Evolutionary conservation across 1,284 basidiomycete genomes (phyloP), one percentile per base, ranked within the genome.

Genomic region (Malassezia vespertilionis): DNA sequence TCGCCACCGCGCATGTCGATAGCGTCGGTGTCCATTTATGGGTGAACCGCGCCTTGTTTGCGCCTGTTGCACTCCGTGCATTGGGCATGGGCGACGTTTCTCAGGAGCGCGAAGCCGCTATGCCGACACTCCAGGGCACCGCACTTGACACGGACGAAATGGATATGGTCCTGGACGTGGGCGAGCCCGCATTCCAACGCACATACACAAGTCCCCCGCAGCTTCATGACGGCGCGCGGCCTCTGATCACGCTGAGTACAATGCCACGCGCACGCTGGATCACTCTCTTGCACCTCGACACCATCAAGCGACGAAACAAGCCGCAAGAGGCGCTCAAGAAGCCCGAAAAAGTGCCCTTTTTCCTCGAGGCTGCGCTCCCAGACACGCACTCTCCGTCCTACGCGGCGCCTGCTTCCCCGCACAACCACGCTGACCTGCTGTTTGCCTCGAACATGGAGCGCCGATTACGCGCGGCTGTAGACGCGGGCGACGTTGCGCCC

Each of bases 261-360:
- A 78, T 97, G 43, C 91, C 93, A 14, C 82, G 90, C 31, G 82
- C 88, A 11, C 77, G 86, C 59, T 99, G 93, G 93, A 86, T 93
- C 72, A 91, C 93, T 0, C 74, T 99, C 17, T 77, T 99, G 48
- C 95, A 96, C 66, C 77, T 99, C 27, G 93, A 97, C 60, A 82
- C 88, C 28, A 96, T 97, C 62, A 84, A 87, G 73, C 83, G 83
- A 62, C 52, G 77, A 37, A 96, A 97, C 72, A 93, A 91, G 76
- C 90, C 93, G 7, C 90, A 84, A 72, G 89, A 95, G 58, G 79
- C 88, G 0, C 88, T 88, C 3, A 95, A 96, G 73, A 85, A 83
- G 30, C 87, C 88, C 3, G 89, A 95, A 73, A 79, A 85, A 53
- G 91, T 89, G 1, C 93, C 93, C 0, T 99, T 99, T 77, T 99